phyloP scores from a whole-genome alignment of 1,139 yeast genomes.

The Ogataea hybrid region DNA sequence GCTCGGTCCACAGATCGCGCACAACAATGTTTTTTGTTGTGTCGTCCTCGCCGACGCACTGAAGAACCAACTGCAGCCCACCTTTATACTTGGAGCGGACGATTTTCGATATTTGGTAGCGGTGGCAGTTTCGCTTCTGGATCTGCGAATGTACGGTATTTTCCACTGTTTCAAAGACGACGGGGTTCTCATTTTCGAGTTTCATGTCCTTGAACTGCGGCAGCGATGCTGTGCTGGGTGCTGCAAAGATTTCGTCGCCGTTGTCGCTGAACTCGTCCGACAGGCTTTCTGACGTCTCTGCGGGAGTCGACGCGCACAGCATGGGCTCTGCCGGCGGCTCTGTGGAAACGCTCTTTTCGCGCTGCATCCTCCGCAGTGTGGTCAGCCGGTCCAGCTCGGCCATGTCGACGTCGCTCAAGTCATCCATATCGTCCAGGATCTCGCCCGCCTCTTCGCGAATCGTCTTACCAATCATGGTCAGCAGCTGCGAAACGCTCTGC shows the following conservation, averaged over 20 bases:
- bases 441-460: conserved; percentile 7
- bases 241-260: conserved; percentile 27
- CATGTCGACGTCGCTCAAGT: conserved; percentile 32
- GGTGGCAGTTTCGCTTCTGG: conserved; percentile 43
- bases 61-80: conserved; percentile 47
- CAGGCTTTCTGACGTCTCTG: conserved; percentile 2
- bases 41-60: conserved; percentile 41
- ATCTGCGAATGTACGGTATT: conserved; percentile 46
- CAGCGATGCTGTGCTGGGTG: neutral
- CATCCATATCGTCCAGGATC: conserved; percentile 25
- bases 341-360: conserved; percentile 1
- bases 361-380: neutral
- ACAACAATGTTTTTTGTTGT: conserved; percentile 42
- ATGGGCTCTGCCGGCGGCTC: neutral
- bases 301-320: neutral
- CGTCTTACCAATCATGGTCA: conserved; percentile 25
- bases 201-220: conserved; percentile 24
- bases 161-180: conserved; percentile 15
- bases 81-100: conserved; percentile 35
- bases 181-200: conserved; percentile 16
- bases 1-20: conserved; percentile 36
- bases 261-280: conserved; percentile 29
- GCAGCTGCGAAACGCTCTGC: conserved; percentile 26
- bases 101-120: conserved; percentile 48
- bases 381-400: conserved; percentile 27